These are phyloP conservation scores for Aureobasidium pullulans DNA, from an alignment of 2,329 filamentous ascomycete species.

Conservation along the genomic window DNA sequence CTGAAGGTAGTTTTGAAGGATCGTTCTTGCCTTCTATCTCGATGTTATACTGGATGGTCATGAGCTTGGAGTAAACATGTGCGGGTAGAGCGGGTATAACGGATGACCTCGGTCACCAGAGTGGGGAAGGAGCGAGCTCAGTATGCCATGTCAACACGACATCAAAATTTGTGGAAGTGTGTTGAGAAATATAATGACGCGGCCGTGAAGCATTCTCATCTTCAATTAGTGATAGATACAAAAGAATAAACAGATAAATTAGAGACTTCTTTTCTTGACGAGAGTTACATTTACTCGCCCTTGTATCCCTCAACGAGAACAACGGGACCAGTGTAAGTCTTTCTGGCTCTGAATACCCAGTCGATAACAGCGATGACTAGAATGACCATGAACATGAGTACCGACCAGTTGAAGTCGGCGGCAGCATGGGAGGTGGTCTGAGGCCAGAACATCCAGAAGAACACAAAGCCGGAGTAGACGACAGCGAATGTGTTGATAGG, in stretches of 20 bases:
- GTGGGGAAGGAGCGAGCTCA: background rate
- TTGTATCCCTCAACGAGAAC: conserved; percentile 15
- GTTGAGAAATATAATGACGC: background rate
- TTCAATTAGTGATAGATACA: background rate
- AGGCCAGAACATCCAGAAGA: conserved; percentile 34
- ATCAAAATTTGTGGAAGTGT: too few species aligned
- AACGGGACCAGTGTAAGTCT: conserved; percentile 18
- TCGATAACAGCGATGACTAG: conserved; percentile 15
- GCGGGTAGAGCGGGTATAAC: background rate
- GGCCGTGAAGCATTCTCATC: background rate
- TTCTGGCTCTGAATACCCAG: conserved; percentile 15
- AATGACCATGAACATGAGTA: conserved; percentile 17
- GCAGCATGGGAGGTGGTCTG: conserved; percentile 15
- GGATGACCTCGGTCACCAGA: background rate
- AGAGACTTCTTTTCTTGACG: too few species aligned
- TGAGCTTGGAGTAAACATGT: background rate
- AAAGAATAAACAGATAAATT: background rate
- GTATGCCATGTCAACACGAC: background rate
- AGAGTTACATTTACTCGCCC: background rate
- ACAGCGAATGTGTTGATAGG: conserved; percentile 31
- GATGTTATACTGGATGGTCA: background rate
- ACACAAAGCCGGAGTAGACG: conserved; percentile 27
- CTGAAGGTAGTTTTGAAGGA: too few species aligned
- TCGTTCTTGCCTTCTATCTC: too few species aligned
- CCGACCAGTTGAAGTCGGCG: conserved; percentile 19